phyloP scores from a whole-genome alignment of 495 filamentous ascomycete species.

The Venustampulla echinocandica region DNA sequence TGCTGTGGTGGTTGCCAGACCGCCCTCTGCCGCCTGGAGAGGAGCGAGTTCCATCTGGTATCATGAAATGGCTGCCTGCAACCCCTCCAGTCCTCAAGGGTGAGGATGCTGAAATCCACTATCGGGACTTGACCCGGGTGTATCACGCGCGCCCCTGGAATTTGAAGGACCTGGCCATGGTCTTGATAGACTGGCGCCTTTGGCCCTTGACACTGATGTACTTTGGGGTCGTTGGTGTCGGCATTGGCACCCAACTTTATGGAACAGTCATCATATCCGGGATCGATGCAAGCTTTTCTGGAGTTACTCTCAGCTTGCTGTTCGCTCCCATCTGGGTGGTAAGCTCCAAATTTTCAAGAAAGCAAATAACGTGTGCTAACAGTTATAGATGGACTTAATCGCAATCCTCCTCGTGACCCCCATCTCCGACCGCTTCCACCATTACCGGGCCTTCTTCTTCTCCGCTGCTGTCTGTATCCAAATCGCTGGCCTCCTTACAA shows the following conservation, averaged over 20 bases:
- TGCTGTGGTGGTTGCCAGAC: conserved; percentile 89
- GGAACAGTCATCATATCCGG: conserved; percentile 76
- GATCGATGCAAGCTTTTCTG: conserved; percentile 62
- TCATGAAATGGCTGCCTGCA: conserved; percentile 50
- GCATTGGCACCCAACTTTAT: conserved; percentile 81
- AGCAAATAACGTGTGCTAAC: not conserved
- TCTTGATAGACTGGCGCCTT: conserved; percentile 75
- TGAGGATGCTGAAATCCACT: conserved; percentile 73
- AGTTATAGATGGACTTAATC: conserved; percentile 60
- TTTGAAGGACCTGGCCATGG: conserved; percentile 52
- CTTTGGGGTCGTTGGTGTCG: conserved; percentile 87
- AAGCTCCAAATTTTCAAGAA: conserved; percentile 36
- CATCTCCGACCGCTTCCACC: conserved; percentile 79
- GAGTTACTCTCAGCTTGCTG: conserved; percentile 69
- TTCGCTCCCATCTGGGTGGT: conserved; percentile 84
- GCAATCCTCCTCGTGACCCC: conserved; percentile 82
- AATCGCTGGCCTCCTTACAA: conserved; percentile 71
- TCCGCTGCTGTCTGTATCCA: conserved; percentile 63
- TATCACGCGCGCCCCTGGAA: conserved; percentile 67
- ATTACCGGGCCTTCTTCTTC: conserved; percentile 77
- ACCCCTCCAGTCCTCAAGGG: conserved; percentile 65
- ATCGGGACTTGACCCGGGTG: conserved; percentile 72
- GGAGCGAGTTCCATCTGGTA: conserved; percentile 32
- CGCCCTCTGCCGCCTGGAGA: conserved; percentile 61
- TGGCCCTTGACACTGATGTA: conserved; percentile 87